Evolutionary conservation across 441 rosid species (phyloP).

Genomic region (Dalechampia spathulata): DNA sequence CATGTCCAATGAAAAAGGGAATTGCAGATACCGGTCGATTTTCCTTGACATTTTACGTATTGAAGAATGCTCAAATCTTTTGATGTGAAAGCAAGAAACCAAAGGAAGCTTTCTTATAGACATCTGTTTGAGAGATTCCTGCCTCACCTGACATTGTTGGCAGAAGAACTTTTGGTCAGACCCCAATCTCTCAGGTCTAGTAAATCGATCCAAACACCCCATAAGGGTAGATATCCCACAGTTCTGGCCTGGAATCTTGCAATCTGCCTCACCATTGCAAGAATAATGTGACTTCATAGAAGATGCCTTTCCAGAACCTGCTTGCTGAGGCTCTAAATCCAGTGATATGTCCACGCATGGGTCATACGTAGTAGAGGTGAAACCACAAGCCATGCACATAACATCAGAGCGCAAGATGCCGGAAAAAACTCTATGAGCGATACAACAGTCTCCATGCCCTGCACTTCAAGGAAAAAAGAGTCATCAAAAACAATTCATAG

Average conservation of each 20-base stretch:
- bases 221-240: constrained; percentile 45
- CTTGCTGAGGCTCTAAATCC: constrained; percentile 42
- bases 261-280: constrained; percentile 36
- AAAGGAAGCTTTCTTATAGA: constrained; percentile 67
- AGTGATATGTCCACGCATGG: constrained; percentile 86
- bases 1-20: constrained; percentile 77
- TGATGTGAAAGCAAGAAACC: constrained; percentile 68
- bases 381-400: constrained; percentile 70
- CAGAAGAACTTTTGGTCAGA: constrained; percentile 77
- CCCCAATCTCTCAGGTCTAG: constrained; percentile 69
- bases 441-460: constrained; percentile 77
- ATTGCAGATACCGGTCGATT: constrained; percentile 68
- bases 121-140: constrained; percentile 68
- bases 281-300: constrained; percentile 31
- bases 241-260: constrained; percentile 38
- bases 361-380: constrained; percentile 74
- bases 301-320: constrained; percentile 28
- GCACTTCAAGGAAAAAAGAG: constrained; percentile 24
- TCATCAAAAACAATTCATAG: constrained; percentile 13
- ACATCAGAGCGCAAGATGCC: constrained; percentile 85
- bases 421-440: constrained; percentile 80
- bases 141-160: constrained; percentile 60
- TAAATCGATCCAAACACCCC: constrained; percentile 74
- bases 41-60: constrained; percentile 50
- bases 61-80: constrained; percentile 73